phyloP scores from a whole-genome alignment of 176 grass and related monocot genomes.

The Metroxylon sagu region DNA sequence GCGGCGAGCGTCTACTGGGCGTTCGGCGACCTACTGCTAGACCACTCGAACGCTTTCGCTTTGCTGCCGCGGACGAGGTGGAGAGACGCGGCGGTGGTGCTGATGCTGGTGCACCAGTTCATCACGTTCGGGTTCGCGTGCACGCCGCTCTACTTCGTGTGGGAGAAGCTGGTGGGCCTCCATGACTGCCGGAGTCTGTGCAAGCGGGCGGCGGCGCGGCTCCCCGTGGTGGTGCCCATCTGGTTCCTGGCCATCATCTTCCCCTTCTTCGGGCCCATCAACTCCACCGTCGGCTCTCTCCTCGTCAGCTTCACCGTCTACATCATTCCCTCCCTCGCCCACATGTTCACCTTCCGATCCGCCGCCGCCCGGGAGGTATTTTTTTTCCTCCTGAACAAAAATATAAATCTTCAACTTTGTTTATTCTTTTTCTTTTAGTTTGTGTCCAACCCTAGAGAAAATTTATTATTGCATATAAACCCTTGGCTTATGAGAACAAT shows the following conservation, averaged over 20 bases:
- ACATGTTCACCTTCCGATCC: conserved; percentile 89
- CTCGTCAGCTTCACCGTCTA: conserved; percentile 99
- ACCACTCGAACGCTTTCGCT: conserved; percentile 83
- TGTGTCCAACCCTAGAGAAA: too few relatives aligned
- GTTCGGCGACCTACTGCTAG: conserved; percentile 80
- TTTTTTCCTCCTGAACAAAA: too few relatives aligned
- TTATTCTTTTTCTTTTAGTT: too few relatives aligned
- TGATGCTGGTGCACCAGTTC: conserved; percentile 97
- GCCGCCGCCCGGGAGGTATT: conserved; percentile 71
- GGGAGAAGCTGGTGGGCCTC: conserved; percentile 96
- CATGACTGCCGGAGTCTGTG: conserved; percentile 97
- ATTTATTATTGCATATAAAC: too few relatives aligned
- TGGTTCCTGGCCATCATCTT: conserved; percentile 99
- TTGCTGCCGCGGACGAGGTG: conserved; percentile 60
- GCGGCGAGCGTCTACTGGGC: conserved; percentile 97
- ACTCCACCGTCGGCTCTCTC: conserved; percentile 82
- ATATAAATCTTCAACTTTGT: too few relatives aligned
- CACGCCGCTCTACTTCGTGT: conserved; percentile 95
- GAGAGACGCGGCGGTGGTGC: conserved; percentile 72
- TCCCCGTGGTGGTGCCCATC: conserved; percentile 91
- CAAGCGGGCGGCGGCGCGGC: conserved; percentile 74
- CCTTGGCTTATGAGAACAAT: too few relatives aligned
- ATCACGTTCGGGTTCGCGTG: conserved; percentile 99
- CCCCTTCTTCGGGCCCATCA: conserved; percentile 97
- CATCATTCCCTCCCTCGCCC: conserved; percentile 81